Base-by-base conservation (phyloP, 257 asterid species). In the Ilex asprella region DNA sequence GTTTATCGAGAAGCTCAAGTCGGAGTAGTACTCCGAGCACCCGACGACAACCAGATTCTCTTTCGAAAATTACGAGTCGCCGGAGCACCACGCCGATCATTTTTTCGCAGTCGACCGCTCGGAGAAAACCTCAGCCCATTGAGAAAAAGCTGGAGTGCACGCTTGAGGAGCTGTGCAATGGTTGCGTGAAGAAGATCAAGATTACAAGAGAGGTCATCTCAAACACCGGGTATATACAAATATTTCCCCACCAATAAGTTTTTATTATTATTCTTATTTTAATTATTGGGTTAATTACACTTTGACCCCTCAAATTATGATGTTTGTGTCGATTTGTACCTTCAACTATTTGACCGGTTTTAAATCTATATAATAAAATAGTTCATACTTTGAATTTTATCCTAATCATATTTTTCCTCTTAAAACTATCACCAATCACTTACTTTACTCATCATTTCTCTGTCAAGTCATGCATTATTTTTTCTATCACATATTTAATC, bases 161-260 rank as follows among this genome's bases (percentile, higher is more conserved):
- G 62, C 96, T 89, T 2, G 96, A 92, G 76, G 96, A 92, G 64
- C 64, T 89, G 70, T 89, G 86, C 76, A 71, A 57, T 32, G 97
- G 97, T 65, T 76, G 86, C 30, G 81, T 81, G 67, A 89, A 89
- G 88, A 82, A 79, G 72, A 79, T 87, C 73, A 84, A 81, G 73
- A 81, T 89, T 73, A 85, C 88, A 49, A 82, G 97, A 75, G 94
- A 93, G 56, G 89, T 81, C 71, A 77, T 93, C 70, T 81, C 94
- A 62, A 67, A 62, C 67, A 80, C 86, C 56, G 97, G 97, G 97
- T 90, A 87, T 31, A 58, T 30, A 10, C 7, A 30, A 16, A 9
- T 58, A 14, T 47, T 35, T 7, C 41, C 41, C 41, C 41, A 3
- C 41, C 41, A 5, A 1, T 3, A 7, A 35, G 0, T 35, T 35